Base-by-base conservation (phyloP, 179 eudicot species). In the Corrigiola litoralis region DNA sequence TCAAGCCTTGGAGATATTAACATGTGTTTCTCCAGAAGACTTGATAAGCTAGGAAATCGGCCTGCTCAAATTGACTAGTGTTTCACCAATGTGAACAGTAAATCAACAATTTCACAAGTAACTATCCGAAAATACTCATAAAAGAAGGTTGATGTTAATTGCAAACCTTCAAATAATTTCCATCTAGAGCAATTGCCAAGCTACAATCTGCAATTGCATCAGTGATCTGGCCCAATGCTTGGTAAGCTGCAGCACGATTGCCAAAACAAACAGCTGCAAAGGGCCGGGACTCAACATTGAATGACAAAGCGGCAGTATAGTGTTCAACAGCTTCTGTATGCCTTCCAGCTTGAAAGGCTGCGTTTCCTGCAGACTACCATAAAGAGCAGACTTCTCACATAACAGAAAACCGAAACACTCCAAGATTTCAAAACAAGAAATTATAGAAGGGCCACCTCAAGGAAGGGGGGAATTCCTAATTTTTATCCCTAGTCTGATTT, bases 151-250 rank as follows among this genome's bases (percentile, higher is more conserved):
- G 33, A 4, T 17, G 37, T 24, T 33, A 20, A 50, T 4, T 33
- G 60, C 70, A 24, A 46, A 80, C 84, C 84, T 80, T 80, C 55
- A 77, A 60, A 63, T 94, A 94, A 70, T 69, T 80, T 63, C 68
- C 75, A 74, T 88, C 88, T 51, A 90, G 84, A 46, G 99, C 90
- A 50, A 91, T 84, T 69, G 99, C 95, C 29, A 88, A 77, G 74
- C 90, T 90, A 79, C 97, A 94, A 75, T 94, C 99, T 37, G 95
- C 90, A 74, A 94, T 82, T 49, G 97, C 99, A 78, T 94, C 96
- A 60, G 80, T 65, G 53, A 94, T 66, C 77, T 82, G 86, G 36
- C 87, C 87, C 72, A 90, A 58, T 23, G 95, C 85, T 79, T 88
- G 96, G 69, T 83, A 77, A 14, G 97, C 99, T 50, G 97, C 97